Evolutionary conservation across 1,139 yeast species (phyloP).

Genomic region (Candida freyschussii): DNA sequence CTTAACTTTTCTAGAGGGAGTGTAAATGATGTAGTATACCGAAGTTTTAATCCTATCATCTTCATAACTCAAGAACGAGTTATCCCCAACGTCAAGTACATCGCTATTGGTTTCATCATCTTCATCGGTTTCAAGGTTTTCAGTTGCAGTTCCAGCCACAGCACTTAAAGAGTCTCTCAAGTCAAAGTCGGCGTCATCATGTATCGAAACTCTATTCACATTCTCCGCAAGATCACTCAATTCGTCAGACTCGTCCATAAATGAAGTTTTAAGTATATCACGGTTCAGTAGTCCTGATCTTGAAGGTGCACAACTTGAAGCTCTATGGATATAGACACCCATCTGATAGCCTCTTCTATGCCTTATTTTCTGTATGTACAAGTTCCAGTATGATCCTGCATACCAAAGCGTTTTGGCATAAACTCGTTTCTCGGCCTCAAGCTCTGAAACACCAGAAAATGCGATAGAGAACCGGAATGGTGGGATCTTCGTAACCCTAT

Average conservation of each 20-base stretch:
- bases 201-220: slow-evolving; percentile 5
- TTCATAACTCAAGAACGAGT: slow-evolving; percentile 33
- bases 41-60: slow-evolving; percentile 41
- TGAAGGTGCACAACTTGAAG: slow-evolving; percentile 33
- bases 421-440: slow-evolving; percentile 41
- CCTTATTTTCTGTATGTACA: slow-evolving; percentile 44
- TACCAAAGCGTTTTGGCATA: slow-evolving; percentile 50
- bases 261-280: slow-evolving; percentile 26
- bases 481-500: slow-evolving; percentile 39
- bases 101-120: slow-evolving; percentile 2
- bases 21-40: slow-evolving; percentile 46
- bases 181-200: slow-evolving; percentile 4
- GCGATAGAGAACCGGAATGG: slow-evolving; percentile 51
- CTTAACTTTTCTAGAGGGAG: slow-evolving; percentile 42
- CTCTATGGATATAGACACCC: slow-evolving; percentile 51
- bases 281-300: slow-evolving; percentile 32
- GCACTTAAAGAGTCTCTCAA: slow-evolving; percentile 3
- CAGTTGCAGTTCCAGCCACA: slow-evolving; percentile 4
- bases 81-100: slow-evolving; percentile 12
- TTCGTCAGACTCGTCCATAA: slow-evolving; percentile 6
- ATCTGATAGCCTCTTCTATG: slow-evolving; percentile 40
- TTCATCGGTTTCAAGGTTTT: slow-evolving; percentile 9
- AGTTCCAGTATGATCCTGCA: slow-evolving; percentile 54
- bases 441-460: slow-evolving; percentile 40
- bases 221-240: slow-evolving; percentile 2